Conservation (phyloP, 2,329 filamentous ascomycete species). For the Cytospora chrysosperma region DNA sequence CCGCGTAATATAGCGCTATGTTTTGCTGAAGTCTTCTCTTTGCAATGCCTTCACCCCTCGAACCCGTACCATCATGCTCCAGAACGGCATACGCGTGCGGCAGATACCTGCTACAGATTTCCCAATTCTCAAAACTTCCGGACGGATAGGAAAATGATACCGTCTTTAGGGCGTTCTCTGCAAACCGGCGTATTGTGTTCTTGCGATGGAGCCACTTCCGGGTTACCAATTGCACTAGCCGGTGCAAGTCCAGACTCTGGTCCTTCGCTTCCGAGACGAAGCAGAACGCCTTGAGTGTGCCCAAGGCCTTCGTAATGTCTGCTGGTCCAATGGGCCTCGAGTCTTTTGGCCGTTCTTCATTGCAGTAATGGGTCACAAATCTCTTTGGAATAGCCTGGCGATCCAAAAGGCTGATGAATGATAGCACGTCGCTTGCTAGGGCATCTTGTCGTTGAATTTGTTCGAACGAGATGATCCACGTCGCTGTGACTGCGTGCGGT, state of each 20-base stretch:
- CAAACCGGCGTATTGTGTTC: slow-evolving; percentile 20
- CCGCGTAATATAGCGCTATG: not conserved
- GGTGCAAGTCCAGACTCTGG: slow-evolving; percentile 33
- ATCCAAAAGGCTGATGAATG: slow-evolving; percentile 35
- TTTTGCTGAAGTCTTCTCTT: not conserved
- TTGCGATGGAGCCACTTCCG: slow-evolving; percentile 32
- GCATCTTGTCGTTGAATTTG: slow-evolving; percentile 31
- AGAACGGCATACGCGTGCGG: slow-evolving; percentile 27
- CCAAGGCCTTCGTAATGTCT: slow-evolving; percentile 26
- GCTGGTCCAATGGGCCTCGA: not conserved
- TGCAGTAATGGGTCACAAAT: slow-evolving; percentile 24
- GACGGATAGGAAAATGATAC: slow-evolving; percentile 29
- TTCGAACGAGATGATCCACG: slow-evolving; percentile 38
- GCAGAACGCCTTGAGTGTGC: slow-evolving; percentile 33
- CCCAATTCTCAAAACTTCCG: slow-evolving; percentile 20
- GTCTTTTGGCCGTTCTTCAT: not conserved
- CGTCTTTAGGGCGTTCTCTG: slow-evolving; percentile 25
- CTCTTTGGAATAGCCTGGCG: slow-evolving; percentile 31
- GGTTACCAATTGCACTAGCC: slow-evolving; percentile 36
- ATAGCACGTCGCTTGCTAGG: slow-evolving; percentile 34
- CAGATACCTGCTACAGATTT: slow-evolving; percentile 28
- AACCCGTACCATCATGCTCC: not conserved
- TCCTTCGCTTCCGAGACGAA: slow-evolving; percentile 27
- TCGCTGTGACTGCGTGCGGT: slow-evolving; percentile 31
- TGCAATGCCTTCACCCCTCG: not conserved